Base-by-base conservation (phyloP, 352 stramenopile genomes). In the Globisporangium alternatum region DNA sequence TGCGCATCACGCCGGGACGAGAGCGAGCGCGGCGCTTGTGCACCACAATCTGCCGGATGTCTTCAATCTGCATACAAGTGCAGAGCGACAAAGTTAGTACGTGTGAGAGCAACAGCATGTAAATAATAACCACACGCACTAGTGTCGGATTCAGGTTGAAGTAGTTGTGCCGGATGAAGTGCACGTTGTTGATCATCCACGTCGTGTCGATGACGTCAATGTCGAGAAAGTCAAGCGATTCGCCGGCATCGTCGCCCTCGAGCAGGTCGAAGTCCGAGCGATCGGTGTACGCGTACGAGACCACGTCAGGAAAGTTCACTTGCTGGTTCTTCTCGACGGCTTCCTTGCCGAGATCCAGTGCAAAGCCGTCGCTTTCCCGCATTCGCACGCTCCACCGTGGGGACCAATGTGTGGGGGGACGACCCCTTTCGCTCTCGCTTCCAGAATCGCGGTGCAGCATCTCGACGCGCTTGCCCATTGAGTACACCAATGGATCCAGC, bases 161-260 rank as follows among this genome's bases (percentile, higher is more conserved):
- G 66, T 90, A 95, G 62, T 88, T 91, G 75, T 96, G 88, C 3
- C 88, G 78, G 47, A 94, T 81, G 30, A 74, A 72, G 64, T 92
- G 83, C 47, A 97, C 82, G 56, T 97, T 97, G 47, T 87, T 88
- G 63, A 95, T 86, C 58, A 96, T 88, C 70, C 81, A 91, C 10
- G 89, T 94, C 28, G 83, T 97, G 66, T 96, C 88, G 60, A 97
- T 90, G 17, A 93, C 86, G 70, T 96, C 89, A 51, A 92, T 78
- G 69, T 95, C 86, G 19, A 97, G 69, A 62, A 82, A 93, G 37
- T 80, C 56, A 10, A 71, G 62, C 12, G 64, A 60, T 2, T 67
- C 41, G 0, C 70, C 66, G 22, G 78, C 56, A 15, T 72, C 65
- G 5, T 25, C 41, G 13, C 30, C 37, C 35, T 41, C 17, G 19